A percentile compares a stretch with the other conserved stretches of the same genome.
Evolutionary conservation across 148 eudicot genomes (phyloP).

Genomic region (Dianthus caryophyllus): DNA sequence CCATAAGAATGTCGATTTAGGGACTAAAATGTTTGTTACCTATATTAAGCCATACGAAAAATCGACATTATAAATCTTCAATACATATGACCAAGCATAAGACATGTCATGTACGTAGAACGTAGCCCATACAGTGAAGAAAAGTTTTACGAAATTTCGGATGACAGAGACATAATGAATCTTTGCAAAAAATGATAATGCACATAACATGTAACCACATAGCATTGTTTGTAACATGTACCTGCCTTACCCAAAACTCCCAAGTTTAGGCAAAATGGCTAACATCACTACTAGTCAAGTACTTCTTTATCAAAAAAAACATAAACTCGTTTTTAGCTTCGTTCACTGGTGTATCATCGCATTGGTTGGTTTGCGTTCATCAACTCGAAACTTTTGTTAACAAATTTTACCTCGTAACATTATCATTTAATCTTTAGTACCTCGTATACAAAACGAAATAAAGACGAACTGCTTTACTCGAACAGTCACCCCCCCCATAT

Average conservation of each 20-base stretch:
- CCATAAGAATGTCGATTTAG: not conserved
- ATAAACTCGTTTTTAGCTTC: too few relatives aligned
- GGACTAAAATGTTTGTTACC: not conserved
- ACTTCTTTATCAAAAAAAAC: too few relatives aligned
- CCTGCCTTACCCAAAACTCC: slow-evolving; percentile 3
- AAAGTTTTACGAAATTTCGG: too few relatives aligned
- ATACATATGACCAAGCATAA: not conserved
- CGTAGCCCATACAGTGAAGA: too few relatives aligned
- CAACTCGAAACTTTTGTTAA: too few relatives aligned
- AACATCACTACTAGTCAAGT: not conserved
- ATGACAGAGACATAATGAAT: too few relatives aligned
- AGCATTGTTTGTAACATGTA: not conserved
- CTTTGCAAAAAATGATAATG: too few relatives aligned
- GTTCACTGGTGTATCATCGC: too few relatives aligned
- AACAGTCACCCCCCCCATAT: not conserved
- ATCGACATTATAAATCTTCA: not conserved
- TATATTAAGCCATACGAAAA: not conserved
- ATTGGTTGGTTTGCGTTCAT: too few relatives aligned
- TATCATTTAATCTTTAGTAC: not conserved
- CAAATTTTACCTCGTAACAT: not conserved
- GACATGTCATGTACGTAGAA: not conserved
- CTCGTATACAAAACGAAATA: too few relatives aligned
- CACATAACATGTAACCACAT: not conserved
- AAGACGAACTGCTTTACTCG: not conserved
- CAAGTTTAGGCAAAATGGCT: not conserved